Conservation (phyloP, 2,329 filamentous ascomycete species). For the Aschersonia sp. region DNA sequence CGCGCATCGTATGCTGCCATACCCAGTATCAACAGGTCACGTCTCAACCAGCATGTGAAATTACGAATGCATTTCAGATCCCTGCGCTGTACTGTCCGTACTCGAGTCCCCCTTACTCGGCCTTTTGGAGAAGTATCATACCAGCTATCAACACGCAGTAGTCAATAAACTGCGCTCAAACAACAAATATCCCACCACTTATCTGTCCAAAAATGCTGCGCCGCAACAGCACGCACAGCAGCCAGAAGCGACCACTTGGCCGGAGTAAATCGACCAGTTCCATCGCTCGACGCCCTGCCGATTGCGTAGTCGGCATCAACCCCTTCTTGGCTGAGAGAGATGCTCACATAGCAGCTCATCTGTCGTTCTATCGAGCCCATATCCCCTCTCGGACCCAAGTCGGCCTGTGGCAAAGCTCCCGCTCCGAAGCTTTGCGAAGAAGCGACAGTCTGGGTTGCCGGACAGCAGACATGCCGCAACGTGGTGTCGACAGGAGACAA, state of each 20-base stretch:
- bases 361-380: slow-evolving; percentile 42
- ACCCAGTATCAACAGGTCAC: too few relatives aligned
- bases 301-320: slow-evolving; percentile 31
- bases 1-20: too few relatives aligned
- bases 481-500: slow-evolving; percentile 19
- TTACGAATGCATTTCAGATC: too few relatives aligned
- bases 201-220: slow-evolving; percentile 25
- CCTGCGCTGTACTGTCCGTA: neutral
- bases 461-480: slow-evolving; percentile 5
- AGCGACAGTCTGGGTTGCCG: slow-evolving; percentile 10
- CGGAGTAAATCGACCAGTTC: slow-evolving; percentile 41
- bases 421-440: slow-evolving; percentile 6
- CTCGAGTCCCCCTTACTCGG: neutral
- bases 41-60: too few relatives aligned
- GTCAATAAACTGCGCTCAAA: neutral
- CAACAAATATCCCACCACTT: too few relatives aligned
- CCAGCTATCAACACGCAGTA: neutral
- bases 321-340: slow-evolving; percentile 37
- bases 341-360: slow-evolving; percentile 45
- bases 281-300: slow-evolving; percentile 22
- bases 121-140: neutral
- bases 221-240: slow-evolving; percentile 29
- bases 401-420: slow-evolving; percentile 10
- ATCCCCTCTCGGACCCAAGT: neutral
- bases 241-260: slow-evolving; percentile 25